Evolutionary conservation across 2,329 filamentous ascomycete species (phyloP).

Genomic region (Pyrenochaeta sp.): DNA sequence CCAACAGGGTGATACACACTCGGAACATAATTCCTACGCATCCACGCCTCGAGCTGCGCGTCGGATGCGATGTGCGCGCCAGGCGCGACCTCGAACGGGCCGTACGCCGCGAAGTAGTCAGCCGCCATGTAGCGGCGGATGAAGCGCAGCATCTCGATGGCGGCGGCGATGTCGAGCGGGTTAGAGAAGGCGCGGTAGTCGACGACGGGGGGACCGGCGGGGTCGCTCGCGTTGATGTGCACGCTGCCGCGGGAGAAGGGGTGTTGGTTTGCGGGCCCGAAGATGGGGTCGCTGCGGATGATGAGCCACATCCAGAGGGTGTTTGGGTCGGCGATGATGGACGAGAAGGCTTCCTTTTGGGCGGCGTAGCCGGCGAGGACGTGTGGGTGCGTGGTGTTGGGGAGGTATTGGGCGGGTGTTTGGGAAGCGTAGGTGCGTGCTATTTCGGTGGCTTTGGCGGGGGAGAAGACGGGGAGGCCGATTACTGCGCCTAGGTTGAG

Average conservation of each 20-base stretch:
- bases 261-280: slow-evolving; percentile 1
- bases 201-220: slow-evolving; percentile 31
- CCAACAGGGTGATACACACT: slow-evolving; percentile 21
- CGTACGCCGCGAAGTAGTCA: slow-evolving; percentile 5
- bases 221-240: slow-evolving; percentile 22
- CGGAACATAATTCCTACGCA: neutral
- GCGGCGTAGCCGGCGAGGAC: slow-evolving; percentile 14
- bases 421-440: neutral
- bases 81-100: neutral
- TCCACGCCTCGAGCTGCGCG: neutral
- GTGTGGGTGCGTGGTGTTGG: slow-evolving; percentile 16
- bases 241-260: slow-evolving; percentile 16
- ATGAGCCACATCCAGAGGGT: neutral
- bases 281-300: neutral
- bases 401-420: slow-evolving; percentile 26
- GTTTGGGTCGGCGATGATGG: neutral
- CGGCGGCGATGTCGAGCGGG: slow-evolving; percentile 29
- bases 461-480: neutral
- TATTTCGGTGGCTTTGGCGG: neutral
- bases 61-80: slow-evolving; percentile 3
- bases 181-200: slow-evolving; percentile 36
- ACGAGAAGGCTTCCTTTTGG: neutral
- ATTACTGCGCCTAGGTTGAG: neutral
- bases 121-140: slow-evolving; percentile 12
- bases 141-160: slow-evolving; percentile 26